Evolutionary conservation across 176 grass and related monocot genomes (phyloP).

Genomic region (Saccharum spontaneum): DNA sequence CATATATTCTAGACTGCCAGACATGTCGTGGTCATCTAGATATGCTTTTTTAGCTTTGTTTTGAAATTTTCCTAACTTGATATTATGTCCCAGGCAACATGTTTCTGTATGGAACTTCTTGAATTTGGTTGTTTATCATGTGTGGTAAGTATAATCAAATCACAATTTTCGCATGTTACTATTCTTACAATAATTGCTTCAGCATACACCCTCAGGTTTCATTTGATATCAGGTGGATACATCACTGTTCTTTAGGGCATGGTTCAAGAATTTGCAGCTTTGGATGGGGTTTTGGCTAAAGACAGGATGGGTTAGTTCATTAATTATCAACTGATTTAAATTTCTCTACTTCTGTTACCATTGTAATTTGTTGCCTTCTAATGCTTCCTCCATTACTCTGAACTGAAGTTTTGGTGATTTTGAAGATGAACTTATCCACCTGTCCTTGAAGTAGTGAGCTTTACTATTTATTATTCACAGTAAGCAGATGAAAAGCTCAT

Average conservation of each 20-base stretch:
- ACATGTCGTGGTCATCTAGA: constrained; percentile 11
- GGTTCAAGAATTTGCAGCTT: constrained; percentile 50
- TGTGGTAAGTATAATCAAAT: constrained; percentile 28
- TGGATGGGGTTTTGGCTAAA: constrained; percentile 33
- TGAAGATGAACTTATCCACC: constrained; percentile 34
- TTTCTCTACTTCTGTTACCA: neutral
- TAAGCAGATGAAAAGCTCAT: constrained; percentile 41
- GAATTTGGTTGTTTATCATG: constrained; percentile 45
- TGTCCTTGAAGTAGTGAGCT: constrained; percentile 56
- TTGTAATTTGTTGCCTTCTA: constrained; percentile 27
- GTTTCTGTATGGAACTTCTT: constrained; percentile 57
- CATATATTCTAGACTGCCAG: neutral
- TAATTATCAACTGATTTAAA: neutral
- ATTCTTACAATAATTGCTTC: neutral
- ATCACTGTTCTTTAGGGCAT: constrained; percentile 41
- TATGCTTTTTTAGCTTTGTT: constrained; percentile 10
- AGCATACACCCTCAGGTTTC: neutral
- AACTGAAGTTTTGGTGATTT: constrained; percentile 38
- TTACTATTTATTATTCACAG: constrained; percentile 34
- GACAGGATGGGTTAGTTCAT: constrained; percentile 43
- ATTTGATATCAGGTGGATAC: constrained; percentile 32
- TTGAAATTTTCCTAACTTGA: constrained; percentile 7
- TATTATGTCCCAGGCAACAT: constrained; percentile 46
- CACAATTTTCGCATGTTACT: neutral
- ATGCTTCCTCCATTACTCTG: constrained; percentile 2